Evolutionary conservation across 176 grass and related monocot genomes (phyloP).

Genomic region (Elymus sibiricus): DNA sequence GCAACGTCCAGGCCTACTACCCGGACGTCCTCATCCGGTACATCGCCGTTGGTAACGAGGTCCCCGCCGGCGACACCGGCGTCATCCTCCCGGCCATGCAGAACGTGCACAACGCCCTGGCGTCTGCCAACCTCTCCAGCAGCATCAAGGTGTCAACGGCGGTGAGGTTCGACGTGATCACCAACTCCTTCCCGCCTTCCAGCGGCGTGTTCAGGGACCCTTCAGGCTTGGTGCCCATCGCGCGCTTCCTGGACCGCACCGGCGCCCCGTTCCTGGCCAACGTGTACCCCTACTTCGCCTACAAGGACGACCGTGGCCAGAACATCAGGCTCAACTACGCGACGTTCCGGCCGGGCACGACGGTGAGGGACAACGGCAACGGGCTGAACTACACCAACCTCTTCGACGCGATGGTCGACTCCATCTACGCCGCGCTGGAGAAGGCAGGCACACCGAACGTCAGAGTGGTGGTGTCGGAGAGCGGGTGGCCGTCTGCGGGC

Average conservation of each 20-base stretch:
- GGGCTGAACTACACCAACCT: conserved; percentile 12
- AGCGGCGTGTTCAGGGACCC: background rate
- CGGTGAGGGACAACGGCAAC: conserved; percentile 33
- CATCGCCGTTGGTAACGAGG: conserved; percentile 60
- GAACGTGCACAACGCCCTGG: background rate
- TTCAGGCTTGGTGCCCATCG: background rate
- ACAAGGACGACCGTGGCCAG: background rate
- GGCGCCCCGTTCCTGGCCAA: background rate
- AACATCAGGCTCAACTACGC: background rate
- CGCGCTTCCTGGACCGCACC: background rate
- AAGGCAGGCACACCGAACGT: background rate
- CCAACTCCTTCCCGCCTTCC: background rate
- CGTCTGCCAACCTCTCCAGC: background rate
- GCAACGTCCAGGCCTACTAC: conserved; percentile 28
- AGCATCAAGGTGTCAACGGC: background rate
- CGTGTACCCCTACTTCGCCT: background rate
- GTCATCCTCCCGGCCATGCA: background rate
- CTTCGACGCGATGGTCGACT: background rate
- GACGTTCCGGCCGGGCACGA: background rate
- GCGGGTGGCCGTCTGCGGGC: background rate
- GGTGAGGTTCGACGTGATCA: background rate
- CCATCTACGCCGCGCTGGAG: background rate
- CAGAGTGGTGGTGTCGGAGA: background rate
- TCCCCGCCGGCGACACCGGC: background rate
- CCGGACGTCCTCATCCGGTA: background rate